These are phyloP conservation scores for Cyclotella distinguenda DNA, from an alignment of 108 stramenopile genomes.

Conservation along the genomic window DNA sequence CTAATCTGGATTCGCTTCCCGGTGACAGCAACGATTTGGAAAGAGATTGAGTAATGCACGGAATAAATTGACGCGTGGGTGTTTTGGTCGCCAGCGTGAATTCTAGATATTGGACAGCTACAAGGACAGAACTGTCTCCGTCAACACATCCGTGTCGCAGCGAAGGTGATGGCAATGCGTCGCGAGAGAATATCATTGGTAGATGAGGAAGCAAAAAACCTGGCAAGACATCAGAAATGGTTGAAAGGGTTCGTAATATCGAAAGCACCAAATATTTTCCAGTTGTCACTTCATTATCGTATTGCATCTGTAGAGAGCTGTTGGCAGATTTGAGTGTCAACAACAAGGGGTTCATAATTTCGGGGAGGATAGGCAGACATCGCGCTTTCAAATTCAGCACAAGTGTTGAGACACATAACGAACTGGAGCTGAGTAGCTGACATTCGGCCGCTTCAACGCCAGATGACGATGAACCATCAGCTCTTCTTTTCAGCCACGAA, in stretches of 20 bases:
- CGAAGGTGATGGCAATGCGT: constrained; percentile 52
- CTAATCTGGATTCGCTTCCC: constrained; percentile 24
- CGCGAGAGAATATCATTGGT: constrained; percentile 48
- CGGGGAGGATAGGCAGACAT: constrained; percentile 61
- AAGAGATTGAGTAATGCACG: constrained; percentile 50
- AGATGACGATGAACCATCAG: constrained; percentile 1
- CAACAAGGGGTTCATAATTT: constrained; percentile 60
- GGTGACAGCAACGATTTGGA: constrained; percentile 11
- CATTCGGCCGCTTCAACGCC: constrained; percentile 39
- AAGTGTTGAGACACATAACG: constrained; percentile 65
- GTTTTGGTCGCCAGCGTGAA: constrained; percentile 45
- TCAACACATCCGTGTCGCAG: constrained; percentile 24
- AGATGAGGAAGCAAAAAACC: constrained; percentile 77
- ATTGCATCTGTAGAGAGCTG: not conserved
- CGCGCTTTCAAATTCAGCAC: constrained; percentile 60
- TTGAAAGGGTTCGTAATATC: constrained; percentile 48
- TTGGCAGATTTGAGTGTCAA: constrained; percentile 49
- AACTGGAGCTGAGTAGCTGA: constrained; percentile 47
- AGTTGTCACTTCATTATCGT: constrained; percentile 13
- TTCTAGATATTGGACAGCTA: constrained; percentile 44
- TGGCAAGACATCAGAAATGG: constrained; percentile 72
- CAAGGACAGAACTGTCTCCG: constrained; percentile 24
- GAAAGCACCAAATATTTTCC: constrained; percentile 57
- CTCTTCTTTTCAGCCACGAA: constrained; percentile 28
- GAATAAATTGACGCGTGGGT: constrained; percentile 68